Evolutionary conservation across 257 asterid species (phyloP), one percentile per base, ranked within the genome.

Genomic region (Buddleja alternifolia): DNA sequence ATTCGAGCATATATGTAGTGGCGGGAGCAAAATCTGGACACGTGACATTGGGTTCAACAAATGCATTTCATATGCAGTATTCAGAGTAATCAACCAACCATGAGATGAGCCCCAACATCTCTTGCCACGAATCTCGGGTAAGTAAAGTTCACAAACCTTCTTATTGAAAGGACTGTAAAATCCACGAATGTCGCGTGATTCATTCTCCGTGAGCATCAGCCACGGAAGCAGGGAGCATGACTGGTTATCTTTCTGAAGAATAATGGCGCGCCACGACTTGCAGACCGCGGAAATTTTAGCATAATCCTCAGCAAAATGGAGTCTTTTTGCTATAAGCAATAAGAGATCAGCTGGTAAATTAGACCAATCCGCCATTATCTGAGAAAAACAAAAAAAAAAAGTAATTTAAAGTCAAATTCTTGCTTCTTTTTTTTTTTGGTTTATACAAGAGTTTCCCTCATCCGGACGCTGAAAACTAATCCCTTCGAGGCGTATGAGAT

Each of bases 21-120:
- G 73, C 0, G 73, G 80, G 53, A 70, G 77, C 42, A 63, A 60
- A 10, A 76, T 57, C 32, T 66, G 61, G 1, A 5, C 70, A 50
- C 70, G 10, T 7, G 80, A 58, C 17, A 76, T 4, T 11, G 73
- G 77, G 48, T 76, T 55, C 37, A 71, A 61, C 24, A 76, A 71
- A 45, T 56, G 42, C 74, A 76, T 51, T 10, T 67, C 59, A n/a
- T 52, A 72, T 57, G 47, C 62, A 34, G 45, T 47, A 70, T 54
- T 70, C 12, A 75, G 58, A 55, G 74, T 66, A 52, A 71, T 56
- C 56, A 76, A 66, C 81, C 74, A 76, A 29, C 77, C 77, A 44
- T 50, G 53, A 71, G 72, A 63, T 10, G 81, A 76, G 46, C 81
- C 81, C 81, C 77, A 71, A 32, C 77, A 76, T 4, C 74, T 74